Conservation (phyloP, 169 alveolate species). For the Eimeria brunetti region DNA sequence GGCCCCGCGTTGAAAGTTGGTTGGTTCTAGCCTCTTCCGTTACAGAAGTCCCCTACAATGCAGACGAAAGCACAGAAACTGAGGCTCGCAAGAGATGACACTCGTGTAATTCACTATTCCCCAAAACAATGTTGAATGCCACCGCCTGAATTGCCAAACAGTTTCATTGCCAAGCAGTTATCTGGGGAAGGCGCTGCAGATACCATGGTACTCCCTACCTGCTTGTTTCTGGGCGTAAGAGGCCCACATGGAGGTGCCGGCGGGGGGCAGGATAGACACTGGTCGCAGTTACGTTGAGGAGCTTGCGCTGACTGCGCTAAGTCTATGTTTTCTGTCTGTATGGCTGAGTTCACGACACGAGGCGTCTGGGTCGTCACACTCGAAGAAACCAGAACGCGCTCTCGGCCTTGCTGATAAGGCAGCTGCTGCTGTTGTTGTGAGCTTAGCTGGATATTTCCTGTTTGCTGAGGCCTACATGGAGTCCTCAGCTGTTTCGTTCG, state of each 20-base stretch:
- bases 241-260: background rate
- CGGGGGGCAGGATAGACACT: background rate
- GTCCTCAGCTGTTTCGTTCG: background rate
- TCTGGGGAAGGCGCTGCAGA: background rate
- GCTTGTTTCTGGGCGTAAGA: background rate
- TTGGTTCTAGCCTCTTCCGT: background rate
- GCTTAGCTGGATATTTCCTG: constrained; percentile 8
- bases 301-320: background rate
- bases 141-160: background rate
- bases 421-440: background rate
- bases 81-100: background rate
- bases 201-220: background rate
- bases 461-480: background rate
- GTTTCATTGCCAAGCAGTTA: background rate
- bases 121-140: background rate
- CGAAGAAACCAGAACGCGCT: background rate
- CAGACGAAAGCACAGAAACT: background rate
- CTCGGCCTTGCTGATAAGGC: background rate
- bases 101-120: background rate
- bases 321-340: constrained; percentile 8
- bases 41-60: background rate
- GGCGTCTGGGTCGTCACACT: background rate
- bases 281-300: background rate
- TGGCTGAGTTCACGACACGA: background rate
- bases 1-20: background rate